Conservation (phyloP, 225 moss, liverwort and hornwort genomes). For the Ulota crispa region DNA sequence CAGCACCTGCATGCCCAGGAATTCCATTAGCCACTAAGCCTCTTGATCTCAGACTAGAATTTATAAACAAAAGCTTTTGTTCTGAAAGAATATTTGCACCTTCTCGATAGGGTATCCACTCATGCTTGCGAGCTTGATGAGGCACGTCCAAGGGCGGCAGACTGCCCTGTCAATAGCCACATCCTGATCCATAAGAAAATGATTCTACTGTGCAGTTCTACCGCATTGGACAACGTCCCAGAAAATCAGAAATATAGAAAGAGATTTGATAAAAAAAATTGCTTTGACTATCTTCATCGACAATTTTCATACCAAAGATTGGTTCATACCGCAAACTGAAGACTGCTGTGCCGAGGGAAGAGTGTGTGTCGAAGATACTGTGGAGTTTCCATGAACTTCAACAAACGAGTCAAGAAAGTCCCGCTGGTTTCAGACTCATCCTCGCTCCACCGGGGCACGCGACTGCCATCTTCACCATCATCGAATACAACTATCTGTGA, state of each 20-base stretch:
- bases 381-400: slow-evolving; percentile 90
- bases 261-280: background rate
- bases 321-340: slow-evolving; percentile 68
- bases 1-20: slow-evolving; percentile 61
- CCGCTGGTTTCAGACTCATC: slow-evolving; percentile 76
- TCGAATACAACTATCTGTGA: slow-evolving; percentile 88
- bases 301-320: background rate
- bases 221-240: background rate
- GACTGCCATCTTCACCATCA: slow-evolving; percentile 72
- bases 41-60: background rate
- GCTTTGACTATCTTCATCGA: background rate
- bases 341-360: slow-evolving; percentile 71
- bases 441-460: slow-evolving; percentile 77
- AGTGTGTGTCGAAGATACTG: slow-evolving; percentile 88
- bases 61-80: background rate
- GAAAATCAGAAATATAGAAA: background rate
- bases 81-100: slow-evolving; percentile 36
- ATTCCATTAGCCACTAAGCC: slow-evolving; percentile 6
- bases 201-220: background rate
- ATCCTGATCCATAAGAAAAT: slow-evolving; percentile 25
- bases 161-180: slow-evolving; percentile 59
- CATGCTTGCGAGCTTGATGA: slow-evolving; percentile 93
- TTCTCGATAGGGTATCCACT: slow-evolving; percentile 95
- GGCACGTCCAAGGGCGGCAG: slow-evolving; percentile 89
- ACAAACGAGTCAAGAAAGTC: slow-evolving; percentile 70